Evolutionary conservation across 202 grass and related monocot genomes (phyloP).

Genomic region (Musa balbisiana): DNA sequence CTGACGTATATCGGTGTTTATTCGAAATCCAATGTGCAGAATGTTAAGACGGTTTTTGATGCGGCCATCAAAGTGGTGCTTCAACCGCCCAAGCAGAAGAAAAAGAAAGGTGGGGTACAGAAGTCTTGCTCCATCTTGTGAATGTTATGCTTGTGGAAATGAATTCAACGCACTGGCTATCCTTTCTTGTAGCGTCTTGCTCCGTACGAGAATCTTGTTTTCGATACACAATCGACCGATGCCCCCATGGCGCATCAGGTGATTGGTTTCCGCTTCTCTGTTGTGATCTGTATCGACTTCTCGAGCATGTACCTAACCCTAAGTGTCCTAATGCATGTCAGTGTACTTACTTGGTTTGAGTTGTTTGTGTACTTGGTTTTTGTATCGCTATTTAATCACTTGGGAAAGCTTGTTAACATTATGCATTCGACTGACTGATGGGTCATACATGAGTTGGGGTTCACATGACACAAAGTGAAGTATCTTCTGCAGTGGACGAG

Average conservation of each 20-base stretch:
- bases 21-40: not conserved
- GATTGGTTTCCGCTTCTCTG: not conserved
- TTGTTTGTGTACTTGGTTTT: not conserved
- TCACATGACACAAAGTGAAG: too few species aligned
- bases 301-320: not conserved
- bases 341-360: not conserved
- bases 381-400: not conserved
- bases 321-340: not conserved
- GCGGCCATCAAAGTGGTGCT: not conserved
- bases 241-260: not conserved
- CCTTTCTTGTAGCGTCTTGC: not conserved
- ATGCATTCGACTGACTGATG: not conserved
- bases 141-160: not conserved
- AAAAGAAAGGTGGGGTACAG: not conserved
- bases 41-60: not conserved
- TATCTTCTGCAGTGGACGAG: too few species aligned
- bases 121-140: not conserved
- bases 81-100: not conserved
- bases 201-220: not conserved
- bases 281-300: not conserved
- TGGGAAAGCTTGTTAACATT: not conserved
- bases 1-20: not conserved
- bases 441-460: not conserved
- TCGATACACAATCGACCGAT: constrained; percentile 6
- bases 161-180: not conserved